phyloP scores from a whole-genome alignment of 2,329 filamentous ascomycete genomes.

The Trichoderma citrinoviride region DNA sequence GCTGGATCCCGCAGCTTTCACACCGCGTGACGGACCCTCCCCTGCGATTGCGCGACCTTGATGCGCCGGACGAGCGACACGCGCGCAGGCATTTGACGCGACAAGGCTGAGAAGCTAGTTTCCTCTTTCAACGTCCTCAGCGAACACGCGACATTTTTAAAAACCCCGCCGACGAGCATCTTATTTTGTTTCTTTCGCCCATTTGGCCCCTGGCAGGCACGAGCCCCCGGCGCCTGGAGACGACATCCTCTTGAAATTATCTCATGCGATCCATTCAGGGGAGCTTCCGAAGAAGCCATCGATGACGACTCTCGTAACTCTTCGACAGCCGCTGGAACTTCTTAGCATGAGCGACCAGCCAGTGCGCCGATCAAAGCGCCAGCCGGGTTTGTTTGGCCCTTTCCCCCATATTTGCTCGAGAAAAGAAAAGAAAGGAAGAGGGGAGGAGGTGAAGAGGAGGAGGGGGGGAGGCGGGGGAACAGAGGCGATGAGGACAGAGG shows the following conservation, averaged over 20 bases:
- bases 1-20: not conserved
- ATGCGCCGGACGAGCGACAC: conserved; percentile 12
- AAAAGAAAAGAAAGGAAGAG: no score
- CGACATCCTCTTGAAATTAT: conserved; percentile 12
- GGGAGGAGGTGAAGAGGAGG: not conserved
- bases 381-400: conserved; percentile 52
- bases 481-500: not conserved
- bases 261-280: conserved; percentile 28
- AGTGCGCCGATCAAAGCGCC: conserved; percentile 60
- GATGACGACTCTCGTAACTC: conserved; percentile 69
- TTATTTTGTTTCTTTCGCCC: conserved; percentile 1
- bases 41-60: conserved; percentile 8
- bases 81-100: conserved; percentile 20
- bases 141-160: conserved; percentile 21
- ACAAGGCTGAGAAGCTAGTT: conserved; percentile 5
- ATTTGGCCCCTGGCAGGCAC: conserved; percentile 22
- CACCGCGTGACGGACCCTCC: not conserved
- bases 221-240: conserved; percentile 8
- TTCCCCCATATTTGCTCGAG: not conserved
- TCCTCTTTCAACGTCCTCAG: not conserved
- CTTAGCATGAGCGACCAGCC: conserved; percentile 67
- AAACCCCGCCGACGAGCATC: not conserved
- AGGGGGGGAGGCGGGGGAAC: not conserved
- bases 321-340: conserved; percentile 62
- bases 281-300: conserved; percentile 44